A percentile compares a stretch with the other conserved stretches of the same genome.
Conservation (phyloP, 2,329 filamentous ascomycete genomes). For the Plectosphaerella plurivora region DNA sequence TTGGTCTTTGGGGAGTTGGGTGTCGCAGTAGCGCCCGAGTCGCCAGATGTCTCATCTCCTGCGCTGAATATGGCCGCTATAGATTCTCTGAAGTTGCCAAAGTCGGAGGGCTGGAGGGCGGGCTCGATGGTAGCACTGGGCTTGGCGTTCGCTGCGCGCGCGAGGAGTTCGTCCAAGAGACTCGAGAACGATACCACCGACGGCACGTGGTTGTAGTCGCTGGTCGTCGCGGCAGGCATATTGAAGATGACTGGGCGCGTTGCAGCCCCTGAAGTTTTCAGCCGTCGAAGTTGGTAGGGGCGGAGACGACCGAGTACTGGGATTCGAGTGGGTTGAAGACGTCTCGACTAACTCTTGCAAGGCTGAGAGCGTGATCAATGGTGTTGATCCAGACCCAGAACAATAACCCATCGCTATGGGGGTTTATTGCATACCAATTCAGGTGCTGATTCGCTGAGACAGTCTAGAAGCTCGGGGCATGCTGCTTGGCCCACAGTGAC, state of each 20-base stretch:
- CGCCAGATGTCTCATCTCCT: constrained; percentile 18
- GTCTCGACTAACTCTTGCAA: too few relatives aligned
- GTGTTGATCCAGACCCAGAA: too few relatives aligned
- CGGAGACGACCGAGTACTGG: too few relatives aligned
- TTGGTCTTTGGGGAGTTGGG: constrained; percentile 34
- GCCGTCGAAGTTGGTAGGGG: too few relatives aligned
- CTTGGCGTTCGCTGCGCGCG: constrained; percentile 56
- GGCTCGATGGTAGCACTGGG: constrained; percentile 63
- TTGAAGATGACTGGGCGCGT: constrained; percentile 9
- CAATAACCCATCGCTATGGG: too few relatives aligned
- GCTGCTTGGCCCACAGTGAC: too few relatives aligned
- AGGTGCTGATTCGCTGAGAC: too few relatives aligned
- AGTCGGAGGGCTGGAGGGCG: constrained; percentile 66
- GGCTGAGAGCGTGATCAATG: too few relatives aligned
- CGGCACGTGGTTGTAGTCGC: constrained; percentile 42
- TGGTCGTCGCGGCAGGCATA: constrained; percentile 44
- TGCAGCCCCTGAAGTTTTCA: too few relatives aligned
- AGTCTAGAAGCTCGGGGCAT: too few relatives aligned
- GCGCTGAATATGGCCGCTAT: constrained; percentile 36
- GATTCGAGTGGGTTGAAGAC: too few relatives aligned
- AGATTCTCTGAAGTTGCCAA: constrained; percentile 43
- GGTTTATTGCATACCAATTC: too few relatives aligned
- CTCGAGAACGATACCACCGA: constrained; percentile 48
- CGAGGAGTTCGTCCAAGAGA: constrained; percentile 54
- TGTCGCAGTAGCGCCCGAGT: constrained; percentile 24